Percentiles rank a stretch among this genome's conserved stretches.
phyloP scores from a whole-genome alignment of 176 grass and related monocot genomes.

The Phoenix roebelenii region DNA sequence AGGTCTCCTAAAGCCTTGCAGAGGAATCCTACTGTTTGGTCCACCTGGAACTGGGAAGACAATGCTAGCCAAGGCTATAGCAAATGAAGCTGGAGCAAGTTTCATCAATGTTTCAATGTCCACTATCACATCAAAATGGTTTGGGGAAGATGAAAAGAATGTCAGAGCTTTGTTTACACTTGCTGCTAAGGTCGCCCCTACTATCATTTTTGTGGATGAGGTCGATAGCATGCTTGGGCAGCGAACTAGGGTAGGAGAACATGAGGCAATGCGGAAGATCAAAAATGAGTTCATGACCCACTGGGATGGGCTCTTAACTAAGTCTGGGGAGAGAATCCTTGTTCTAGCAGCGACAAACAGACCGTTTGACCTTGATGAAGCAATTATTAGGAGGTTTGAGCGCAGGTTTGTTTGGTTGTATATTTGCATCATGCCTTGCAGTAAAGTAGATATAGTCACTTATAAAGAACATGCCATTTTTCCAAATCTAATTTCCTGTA shows the following conservation, averaged over 20 bases:
- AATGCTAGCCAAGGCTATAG: constrained; percentile 98
- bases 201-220: constrained; percentile 97
- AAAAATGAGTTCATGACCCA: constrained; percentile 99
- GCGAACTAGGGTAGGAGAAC: constrained; percentile 62
- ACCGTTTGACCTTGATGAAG: constrained; percentile 98
- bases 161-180: constrained; percentile 86
- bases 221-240: constrained; percentile 94
- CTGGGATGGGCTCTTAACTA: constrained; percentile 89
- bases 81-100: constrained; percentile 89
- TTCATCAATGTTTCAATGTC: constrained; percentile 98
- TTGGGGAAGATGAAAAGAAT: constrained; percentile 94
- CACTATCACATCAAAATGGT: constrained; percentile 98
- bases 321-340: constrained; percentile 65
- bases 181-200: constrained; percentile 83
- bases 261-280: constrained; percentile 97
- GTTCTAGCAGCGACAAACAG: constrained; percentile 97
- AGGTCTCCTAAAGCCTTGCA: constrained; percentile 84
- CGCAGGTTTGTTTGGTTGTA: constrained; percentile 49
- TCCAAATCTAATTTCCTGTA: constrained; percentile 8
- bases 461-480: too few species aligned
- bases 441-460: too few species aligned
- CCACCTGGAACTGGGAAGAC: constrained; percentile 98
- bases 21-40: constrained; percentile 83
- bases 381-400: constrained; percentile 94
- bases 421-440: neutral